Base-by-base conservation (phyloP, 2,329 filamentous ascomycete species). In the Diaporthe longicolla region DNA sequence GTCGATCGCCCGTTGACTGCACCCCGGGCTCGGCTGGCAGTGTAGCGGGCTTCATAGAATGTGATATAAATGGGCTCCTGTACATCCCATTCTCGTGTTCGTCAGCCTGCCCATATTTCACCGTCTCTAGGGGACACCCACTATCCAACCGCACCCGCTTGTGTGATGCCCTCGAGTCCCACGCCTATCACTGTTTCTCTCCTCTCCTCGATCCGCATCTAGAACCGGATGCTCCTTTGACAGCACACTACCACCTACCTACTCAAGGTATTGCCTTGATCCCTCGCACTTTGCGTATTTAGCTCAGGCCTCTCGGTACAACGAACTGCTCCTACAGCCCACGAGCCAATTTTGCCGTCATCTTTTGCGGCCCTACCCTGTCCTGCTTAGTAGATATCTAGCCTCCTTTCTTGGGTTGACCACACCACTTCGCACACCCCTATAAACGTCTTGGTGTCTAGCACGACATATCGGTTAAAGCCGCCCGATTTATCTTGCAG, bases 241-340 rank as follows among this genome's bases (percentile, higher is more conserved):
- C 69, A 43, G 45, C 45, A 58, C 72, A 71, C 66, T 74, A 74
- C 74, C 72, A 75, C 72, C 74, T 74, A 74, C 74, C 71, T 57
- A 65, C 73, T 65, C 73, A 40, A 75, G 74, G 74, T 65, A 74
- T 45, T 71, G 32, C 45, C 50, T 71, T 32, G 71, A 54, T 54
- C 9, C 24, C 55, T 71, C 52, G 48, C 43, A 37, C 48, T 24
- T 48, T 21, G 37, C 48, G 32, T 71, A 55, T 71, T 32, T 54
- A 59, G 58, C 61, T 26, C 58, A 59, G 59, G 54, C 48, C 71
- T 52, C 68, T 74, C 71, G 61, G 68, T 63, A 69, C 59, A 69
- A 48, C 55, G 71, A 68, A 70, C 70, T 69, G 61, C 55, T 43
- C 59, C 48, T 55, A 43, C 26, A 43, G 50, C 43, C 26, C 45